phyloP scores from a whole-genome alignment of 768 basidiomycete genomes.

The Suillus placidus region DNA sequence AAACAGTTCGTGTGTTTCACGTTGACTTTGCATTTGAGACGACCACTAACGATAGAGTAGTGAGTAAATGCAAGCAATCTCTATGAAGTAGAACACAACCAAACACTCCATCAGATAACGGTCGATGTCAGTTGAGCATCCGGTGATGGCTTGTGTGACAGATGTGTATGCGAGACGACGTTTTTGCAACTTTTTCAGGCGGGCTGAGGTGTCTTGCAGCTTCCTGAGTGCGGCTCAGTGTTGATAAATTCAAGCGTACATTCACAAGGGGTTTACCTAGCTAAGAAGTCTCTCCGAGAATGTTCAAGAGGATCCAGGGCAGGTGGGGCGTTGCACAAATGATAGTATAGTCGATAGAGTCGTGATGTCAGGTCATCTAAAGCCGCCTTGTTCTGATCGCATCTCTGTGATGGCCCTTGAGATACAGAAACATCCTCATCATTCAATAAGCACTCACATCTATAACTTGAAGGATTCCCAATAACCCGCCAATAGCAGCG shows the following conservation, averaged over 20 bases:
- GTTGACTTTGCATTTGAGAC: background rate
- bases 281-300: background rate
- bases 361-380: background rate
- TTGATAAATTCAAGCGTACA: background rate
- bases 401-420: background rate
- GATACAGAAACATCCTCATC: background rate
- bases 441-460: background rate
- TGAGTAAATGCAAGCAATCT: background rate
- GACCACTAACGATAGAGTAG: background rate
- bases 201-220: background rate
- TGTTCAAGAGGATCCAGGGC: background rate
- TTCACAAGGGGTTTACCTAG: background rate
- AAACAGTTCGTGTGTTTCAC: background rate
- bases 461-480: background rate
- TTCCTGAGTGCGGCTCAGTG: background rate
- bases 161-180: background rate
- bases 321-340: background rate
- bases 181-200: background rate
- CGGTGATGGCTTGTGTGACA: background rate
- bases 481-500: background rate
- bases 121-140: background rate
- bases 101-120: background rate
- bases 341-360: background rate
- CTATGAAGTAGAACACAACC: background rate
- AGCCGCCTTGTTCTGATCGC: background rate